Evolutionary conservation across 345 rosid genomes (phyloP), one percentile per base, ranked within the genome.

Genomic region (Citrus maxima): DNA sequence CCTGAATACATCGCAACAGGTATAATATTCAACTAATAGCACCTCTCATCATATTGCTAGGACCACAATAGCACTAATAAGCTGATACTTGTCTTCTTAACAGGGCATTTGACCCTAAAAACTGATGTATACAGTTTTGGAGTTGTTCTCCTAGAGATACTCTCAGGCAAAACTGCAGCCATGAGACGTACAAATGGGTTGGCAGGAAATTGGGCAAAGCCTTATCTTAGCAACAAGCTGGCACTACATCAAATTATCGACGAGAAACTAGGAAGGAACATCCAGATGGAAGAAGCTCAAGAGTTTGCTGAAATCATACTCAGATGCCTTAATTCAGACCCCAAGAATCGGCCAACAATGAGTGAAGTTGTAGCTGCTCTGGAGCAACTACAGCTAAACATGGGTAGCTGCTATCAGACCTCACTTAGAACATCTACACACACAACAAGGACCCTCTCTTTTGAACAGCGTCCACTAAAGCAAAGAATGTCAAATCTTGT

Each of bases 1-100:
- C 90, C 89, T 38, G 89, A 89, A 75, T 88, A 89, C 73, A 78
- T 88, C 54, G 81, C 71, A 12, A 85, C 89, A 70, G 89, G 93
- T 88, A 67, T 6, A 28, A 14, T 30, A 46, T 61, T 42, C 61
- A 10, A 30, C 22, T 67, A 40, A 13, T n/a, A 28, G 19, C 34
- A 27, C 42, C 34, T 21, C 13, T 19, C 42, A 4, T 14, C 24
- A 7, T 56, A 38, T 7, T 32, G 2, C 24, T 18, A 38, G 55
- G 28, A 21, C 22, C 51, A 27, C 5, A 27, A 1, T 7, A 28
- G 54, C 66, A 25, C 21, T 2, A 22, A 34, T 14, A 2, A n/a
- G 63, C 78, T 66, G 59, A 69, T 40, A 2, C 49, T 70, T 21
- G 46, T 72, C 2, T 14, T 6, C 70, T 55, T 79, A 25, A 28